Evolutionary conservation across 1,284 basidiomycete genomes (phyloP).

Genomic region (Ceratobasidium papillatum): DNA sequence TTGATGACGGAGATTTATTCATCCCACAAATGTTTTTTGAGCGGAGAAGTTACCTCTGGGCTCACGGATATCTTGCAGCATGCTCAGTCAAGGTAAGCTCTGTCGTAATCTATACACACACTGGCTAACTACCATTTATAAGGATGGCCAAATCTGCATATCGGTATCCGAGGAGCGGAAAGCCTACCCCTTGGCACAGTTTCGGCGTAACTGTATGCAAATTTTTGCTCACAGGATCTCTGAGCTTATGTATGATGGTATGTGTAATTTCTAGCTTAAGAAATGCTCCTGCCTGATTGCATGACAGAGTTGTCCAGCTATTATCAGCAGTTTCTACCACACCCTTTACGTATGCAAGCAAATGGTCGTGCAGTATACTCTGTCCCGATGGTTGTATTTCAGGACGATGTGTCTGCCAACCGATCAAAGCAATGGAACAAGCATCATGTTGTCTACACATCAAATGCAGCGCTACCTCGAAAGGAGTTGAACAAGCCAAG

Average conservation of each 20-base stretch:
- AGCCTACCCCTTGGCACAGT: not conserved
- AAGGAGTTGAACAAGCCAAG: not conserved
- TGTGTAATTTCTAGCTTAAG: not conserved
- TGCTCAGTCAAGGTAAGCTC: not conserved
- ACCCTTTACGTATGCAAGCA: constrained; percentile 16
- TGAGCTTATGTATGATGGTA: not conserved
- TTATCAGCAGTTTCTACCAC: constrained; percentile 16
- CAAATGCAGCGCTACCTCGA: constrained; percentile 27
- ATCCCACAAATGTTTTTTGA: constrained; percentile 7
- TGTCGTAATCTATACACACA: not conserved
- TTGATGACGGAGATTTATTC: not conserved
- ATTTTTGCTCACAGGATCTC: not conserved
- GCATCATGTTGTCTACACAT: constrained; percentile 6
- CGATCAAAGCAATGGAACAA: constrained; percentile 40
- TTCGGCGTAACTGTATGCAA: constrained; percentile 8
- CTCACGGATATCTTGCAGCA: not conserved
- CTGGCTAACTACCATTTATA: too few relatives aligned
- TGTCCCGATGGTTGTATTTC: constrained; percentile 30
- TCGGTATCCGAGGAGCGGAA: not conserved
- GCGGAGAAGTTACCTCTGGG: not conserved
- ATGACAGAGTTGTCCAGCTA: too few relatives aligned
- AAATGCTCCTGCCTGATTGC: too few relatives aligned
- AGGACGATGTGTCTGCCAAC: constrained; percentile 38
- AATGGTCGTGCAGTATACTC: constrained; percentile 10
- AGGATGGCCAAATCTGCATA: too few relatives aligned